These are phyloP conservation scores for Agarophyton chilense DNA, from an alignment of 23 red algal genomes.

Conservation along the genomic window DNA sequence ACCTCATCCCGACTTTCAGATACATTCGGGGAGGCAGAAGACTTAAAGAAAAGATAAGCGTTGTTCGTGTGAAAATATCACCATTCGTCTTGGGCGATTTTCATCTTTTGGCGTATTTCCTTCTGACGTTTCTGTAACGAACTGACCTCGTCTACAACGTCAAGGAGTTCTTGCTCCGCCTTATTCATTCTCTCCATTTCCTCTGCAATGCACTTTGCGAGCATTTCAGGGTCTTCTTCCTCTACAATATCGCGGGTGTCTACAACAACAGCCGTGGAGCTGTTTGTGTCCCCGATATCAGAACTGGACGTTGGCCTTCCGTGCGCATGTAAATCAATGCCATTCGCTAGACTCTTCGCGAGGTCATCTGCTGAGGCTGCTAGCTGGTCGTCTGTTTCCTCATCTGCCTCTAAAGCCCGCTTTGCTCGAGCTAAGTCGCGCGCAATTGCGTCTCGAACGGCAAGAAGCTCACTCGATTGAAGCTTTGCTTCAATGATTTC, in stretches of 20 bases:
- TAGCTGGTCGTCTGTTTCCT: constrained; percentile 27
- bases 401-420: constrained; percentile 27
- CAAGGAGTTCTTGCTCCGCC: constrained; percentile 48
- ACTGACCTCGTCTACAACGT: constrained; percentile 33
- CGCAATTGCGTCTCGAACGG: constrained; percentile 43
- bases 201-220: constrained; percentile 7
- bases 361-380: not conserved
- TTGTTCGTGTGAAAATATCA: not conserved
- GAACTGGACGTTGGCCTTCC: not conserved
- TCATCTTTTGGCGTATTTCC: constrained; percentile 47
- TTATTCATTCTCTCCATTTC: constrained; percentile 53
- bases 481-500: constrained; percentile 62
- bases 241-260: not conserved
- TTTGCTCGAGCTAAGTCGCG: constrained; percentile 46
- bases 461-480: constrained; percentile 42
- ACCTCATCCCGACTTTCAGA: not conserved
- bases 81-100: constrained; percentile 63
- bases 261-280: not conserved
- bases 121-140: constrained; percentile 6
- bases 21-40: not conserved
- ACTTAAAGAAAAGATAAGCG: constrained; percentile 4
- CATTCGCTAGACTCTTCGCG: constrained; percentile 24
- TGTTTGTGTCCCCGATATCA: constrained; percentile 11
- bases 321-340: not conserved
- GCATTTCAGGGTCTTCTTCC: constrained; percentile 46